phyloP scores from a whole-genome alignment of 2,329 filamentous ascomycete genomes.

The Achaetomium macrosporum region DNA sequence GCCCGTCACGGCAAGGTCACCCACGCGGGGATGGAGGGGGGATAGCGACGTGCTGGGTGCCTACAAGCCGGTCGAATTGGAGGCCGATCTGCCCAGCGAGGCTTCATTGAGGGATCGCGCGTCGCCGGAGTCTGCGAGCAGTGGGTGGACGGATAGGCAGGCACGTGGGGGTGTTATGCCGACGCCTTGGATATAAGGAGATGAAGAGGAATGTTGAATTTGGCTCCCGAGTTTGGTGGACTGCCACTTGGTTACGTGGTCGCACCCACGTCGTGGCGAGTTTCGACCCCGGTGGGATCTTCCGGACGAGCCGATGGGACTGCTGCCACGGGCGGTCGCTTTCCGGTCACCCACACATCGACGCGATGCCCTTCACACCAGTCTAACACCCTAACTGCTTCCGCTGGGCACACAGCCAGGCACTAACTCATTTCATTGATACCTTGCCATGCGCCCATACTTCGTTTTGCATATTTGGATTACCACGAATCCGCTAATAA shows the following conservation, averaged over 20 bases:
- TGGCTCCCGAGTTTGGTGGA: background rate
- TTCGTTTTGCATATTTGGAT: too few species aligned
- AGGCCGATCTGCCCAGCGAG: constrained; percentile 2
- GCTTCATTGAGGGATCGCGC: constrained; percentile 12
- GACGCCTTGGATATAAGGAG: constrained; percentile 14
- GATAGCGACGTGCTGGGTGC: constrained; percentile 12
- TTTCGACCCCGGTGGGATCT: background rate
- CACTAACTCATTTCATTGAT: too few species aligned
- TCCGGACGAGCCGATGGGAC: background rate
- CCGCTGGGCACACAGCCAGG: too few species aligned
- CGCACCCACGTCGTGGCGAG: background rate
- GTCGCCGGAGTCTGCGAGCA: constrained; percentile 13
- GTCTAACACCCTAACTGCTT: too few species aligned
- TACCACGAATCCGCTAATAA: too few species aligned
- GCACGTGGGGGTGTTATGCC: constrained; percentile 7
- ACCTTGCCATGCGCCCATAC: too few species aligned
- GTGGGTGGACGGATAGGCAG: constrained; percentile 18
- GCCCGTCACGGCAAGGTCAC: background rate
- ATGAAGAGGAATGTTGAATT: background rate
- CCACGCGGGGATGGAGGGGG: background rate
- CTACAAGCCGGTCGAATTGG: constrained; percentile 10
- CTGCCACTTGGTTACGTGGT: too few species aligned
- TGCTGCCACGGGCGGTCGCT: background rate
- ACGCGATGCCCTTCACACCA: too few species aligned
- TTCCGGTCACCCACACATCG: background rate